A percentile compares a stretch with the other conserved stretches of the same genome.
These are phyloP conservation scores for Penicillium polonicum DNA, from an alignment of 2,329 filamentous ascomycete genomes.

Conservation along the genomic window DNA sequence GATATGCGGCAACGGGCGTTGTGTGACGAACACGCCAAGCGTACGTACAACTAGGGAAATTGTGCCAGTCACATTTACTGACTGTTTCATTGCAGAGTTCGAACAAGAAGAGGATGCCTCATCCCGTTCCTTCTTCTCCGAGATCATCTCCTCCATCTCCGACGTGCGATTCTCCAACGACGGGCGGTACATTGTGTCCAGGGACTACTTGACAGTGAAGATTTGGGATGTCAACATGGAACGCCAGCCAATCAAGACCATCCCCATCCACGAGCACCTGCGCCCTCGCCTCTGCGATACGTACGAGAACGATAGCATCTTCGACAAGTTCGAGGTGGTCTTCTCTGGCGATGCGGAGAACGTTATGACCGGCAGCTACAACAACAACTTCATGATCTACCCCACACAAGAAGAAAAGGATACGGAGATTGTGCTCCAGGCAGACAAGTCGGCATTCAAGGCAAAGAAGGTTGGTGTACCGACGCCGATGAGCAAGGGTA, in stretches of 20 bases:
- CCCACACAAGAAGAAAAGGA: conserved; percentile 94
- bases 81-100: conserved; percentile 65
- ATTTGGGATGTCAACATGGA: conserved; percentile 99
- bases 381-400: conserved; percentile 99
- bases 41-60: conserved; percentile 54
- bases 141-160: conserved; percentile 99
- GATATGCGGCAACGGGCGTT: conserved; percentile 97
- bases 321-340: conserved; percentile 99
- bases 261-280: conserved; percentile 96
- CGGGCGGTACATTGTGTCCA: conserved; percentile 92
- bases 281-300: conserved; percentile 93
- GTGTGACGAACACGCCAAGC: conserved; percentile 92
- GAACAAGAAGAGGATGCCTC: conserved; percentile 98
- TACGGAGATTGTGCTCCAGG: conserved; percentile 94
- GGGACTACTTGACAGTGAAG: conserved; percentile 98
- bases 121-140: conserved; percentile 97
- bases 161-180: conserved; percentile 97
- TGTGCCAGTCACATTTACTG: conserved; percentile 10
- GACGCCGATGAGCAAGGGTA: conserved; percentile 84
- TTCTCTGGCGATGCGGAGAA: conserved; percentile 98
- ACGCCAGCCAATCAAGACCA: conserved; percentile 93
- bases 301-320: conserved; percentile 99
- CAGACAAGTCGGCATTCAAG: conserved; percentile 99
- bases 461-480: conserved; percentile 99
- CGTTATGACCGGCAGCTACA: conserved; percentile 99